Evolutionary conservation across 192 early-diverging fungal genomes (phyloP), one percentile per base, ranked within the genome.

Genomic region (Coemansia sp.): DNA sequence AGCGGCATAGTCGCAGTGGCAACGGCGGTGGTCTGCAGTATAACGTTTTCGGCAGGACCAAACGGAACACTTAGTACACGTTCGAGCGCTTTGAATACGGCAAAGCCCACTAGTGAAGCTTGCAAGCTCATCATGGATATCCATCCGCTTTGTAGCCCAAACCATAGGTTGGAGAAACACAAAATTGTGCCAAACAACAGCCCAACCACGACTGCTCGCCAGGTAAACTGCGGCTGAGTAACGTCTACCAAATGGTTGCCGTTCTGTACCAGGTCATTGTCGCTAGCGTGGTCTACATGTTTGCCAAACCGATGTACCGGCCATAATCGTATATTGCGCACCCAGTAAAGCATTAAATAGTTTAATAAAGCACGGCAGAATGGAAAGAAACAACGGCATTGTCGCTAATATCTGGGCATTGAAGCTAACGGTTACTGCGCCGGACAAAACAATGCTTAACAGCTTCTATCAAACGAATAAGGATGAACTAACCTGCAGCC

Each of bases 161-260:
- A 88, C 68, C 91, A 94, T 75, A 92, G 84, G 69, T 94, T 94
- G 35, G 91, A 92, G 50, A 92, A 92, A 36, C 87, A 87, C 40
- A 90, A 55, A 11, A 90, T 50, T 8, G 82, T 74, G n/a, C 88
- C 88, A 45, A 90, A 86, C 14, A 72, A 23, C 21, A 90, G 71
- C 4, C 88, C 88, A 14, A 83, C 86, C 13, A 76, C 33, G 0
- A 87, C 51, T n/a, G 74, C 74, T 5, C 74, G 74, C 69, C 68
- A 70, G 0, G 74, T 78, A 43, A 78, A 78, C 37, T 78, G 74
- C 49, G 68, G 46, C 56, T 71, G 61, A 9, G 66, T 49, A 5
- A 39, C 46, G 33, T 77, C 73, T 26, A 77, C 73, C 55, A 36
- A 59, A 33, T 66, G 73, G 14, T 42, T 55, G 9, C 54, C 43